These are phyloP conservation scores for Echeveria elegans DNA, from an alignment of 164 flowering plant species.

Conservation along the genomic window DNA sequence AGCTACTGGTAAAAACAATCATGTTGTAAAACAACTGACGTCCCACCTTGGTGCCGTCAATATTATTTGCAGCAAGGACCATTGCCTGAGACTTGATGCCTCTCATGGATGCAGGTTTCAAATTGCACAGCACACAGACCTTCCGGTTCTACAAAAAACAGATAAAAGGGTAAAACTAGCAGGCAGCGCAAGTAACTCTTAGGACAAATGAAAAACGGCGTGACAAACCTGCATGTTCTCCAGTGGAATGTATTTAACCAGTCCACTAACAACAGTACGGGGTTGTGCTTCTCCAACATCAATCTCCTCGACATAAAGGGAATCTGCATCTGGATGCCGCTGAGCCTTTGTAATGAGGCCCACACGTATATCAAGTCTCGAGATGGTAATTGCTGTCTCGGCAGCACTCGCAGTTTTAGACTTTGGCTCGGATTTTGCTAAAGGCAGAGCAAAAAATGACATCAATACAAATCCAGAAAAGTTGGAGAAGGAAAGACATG, in stretches of 20 bases:
- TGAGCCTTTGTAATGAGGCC: conserved; percentile 72
- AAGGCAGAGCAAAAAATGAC: neutral
- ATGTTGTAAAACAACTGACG: neutral
- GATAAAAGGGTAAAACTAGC: neutral
- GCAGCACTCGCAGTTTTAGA: conserved; percentile 25
- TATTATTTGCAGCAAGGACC: conserved; percentile 81
- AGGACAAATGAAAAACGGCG: neutral
- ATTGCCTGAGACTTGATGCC: conserved; percentile 94
- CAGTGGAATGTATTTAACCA: conserved; percentile 81
- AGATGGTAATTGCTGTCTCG: conserved; percentile 54
- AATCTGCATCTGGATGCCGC: conserved; percentile 95
- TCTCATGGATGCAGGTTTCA: conserved; percentile 90
- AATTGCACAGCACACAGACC: conserved; percentile 93
- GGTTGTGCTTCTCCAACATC: conserved; percentile 76
- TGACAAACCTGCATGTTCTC: conserved; percentile 84
- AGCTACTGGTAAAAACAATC: neutral
- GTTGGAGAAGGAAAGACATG: too few species aligned
- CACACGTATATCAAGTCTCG: conserved; percentile 89
- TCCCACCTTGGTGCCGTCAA: conserved; percentile 59
- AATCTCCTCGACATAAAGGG: conserved; percentile 92
- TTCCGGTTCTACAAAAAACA: conserved; percentile 55
- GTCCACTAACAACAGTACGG: conserved; percentile 93
- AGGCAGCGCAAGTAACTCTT: neutral
- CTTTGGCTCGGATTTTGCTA: conserved; percentile 40
- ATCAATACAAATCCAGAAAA: neutral